These are phyloP conservation scores for Stropharia rugosoannulata DNA, from an alignment of 768 basidiomycete genomes.

Conservation along the genomic window DNA sequence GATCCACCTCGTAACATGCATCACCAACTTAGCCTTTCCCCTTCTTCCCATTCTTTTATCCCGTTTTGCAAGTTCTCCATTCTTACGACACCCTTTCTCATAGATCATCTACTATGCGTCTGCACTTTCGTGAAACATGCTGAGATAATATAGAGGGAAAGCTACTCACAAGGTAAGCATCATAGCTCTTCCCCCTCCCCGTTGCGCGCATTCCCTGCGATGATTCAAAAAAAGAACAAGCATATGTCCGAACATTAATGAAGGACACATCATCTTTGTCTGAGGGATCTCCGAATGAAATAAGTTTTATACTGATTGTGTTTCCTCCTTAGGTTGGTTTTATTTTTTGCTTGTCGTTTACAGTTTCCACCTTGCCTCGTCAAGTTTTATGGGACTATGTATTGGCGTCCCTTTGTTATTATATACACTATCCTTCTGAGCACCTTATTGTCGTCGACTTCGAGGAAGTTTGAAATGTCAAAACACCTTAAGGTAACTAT, in stretches of 20 bases:
- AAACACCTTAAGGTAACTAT: no score
- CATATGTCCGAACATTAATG: slow-evolving; percentile 26
- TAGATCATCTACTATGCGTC: not conserved
- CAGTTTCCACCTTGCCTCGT: no score
- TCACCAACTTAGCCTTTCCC: slow-evolving; percentile 51
- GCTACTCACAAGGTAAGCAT: slow-evolving; percentile 2
- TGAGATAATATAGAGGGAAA: not conserved
- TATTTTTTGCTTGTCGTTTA: no score
- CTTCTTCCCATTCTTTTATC: slow-evolving; percentile 15
- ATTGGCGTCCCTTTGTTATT: no score
- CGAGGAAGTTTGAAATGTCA: no score
- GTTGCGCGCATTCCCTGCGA: slow-evolving; percentile 12
- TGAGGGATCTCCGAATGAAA: slow-evolving; percentile 12
- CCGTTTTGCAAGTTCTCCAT: not conserved
- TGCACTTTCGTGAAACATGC: not conserved
- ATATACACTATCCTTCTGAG: no score
- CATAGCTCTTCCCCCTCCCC: not conserved
- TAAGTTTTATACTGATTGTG: not conserved
- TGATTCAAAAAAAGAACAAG: slow-evolving; percentile 24
- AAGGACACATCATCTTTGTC: slow-evolving; percentile 22
- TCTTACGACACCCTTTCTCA: not conserved
- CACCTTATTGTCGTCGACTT: no score
- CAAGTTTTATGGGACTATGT: no score
- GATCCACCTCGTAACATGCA: slow-evolving; percentile 84
- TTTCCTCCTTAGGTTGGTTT: no score